Evolutionary conservation across 2,329 filamentous ascomycete genomes (phyloP).

Genomic region (Sclerotinia glacialis): DNA sequence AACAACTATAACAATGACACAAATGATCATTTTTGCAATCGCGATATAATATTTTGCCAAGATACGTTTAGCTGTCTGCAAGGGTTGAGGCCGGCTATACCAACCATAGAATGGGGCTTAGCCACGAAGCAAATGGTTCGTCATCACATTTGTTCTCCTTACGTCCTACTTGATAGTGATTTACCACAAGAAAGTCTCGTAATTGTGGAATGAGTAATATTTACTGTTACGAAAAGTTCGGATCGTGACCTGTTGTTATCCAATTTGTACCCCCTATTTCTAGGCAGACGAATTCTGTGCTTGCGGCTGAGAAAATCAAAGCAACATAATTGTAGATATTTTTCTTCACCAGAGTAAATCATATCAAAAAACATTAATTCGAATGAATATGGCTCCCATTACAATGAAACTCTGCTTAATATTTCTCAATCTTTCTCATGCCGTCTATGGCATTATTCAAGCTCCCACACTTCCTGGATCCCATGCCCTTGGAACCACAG

Average conservation of each 20-base stretch:
- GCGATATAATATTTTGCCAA: not conserved
- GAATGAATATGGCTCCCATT: not conserved
- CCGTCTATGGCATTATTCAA: conserved; percentile 6
- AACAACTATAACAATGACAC: not conserved
- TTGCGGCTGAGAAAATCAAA: conserved; percentile 3
- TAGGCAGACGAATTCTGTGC: conserved; percentile 1
- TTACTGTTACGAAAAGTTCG: not conserved
- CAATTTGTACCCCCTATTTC: conserved; percentile 8
- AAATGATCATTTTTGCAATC: not conserved
- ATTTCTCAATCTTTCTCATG: not conserved
- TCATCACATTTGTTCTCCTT: not conserved
- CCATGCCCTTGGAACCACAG: conserved; percentile 17
- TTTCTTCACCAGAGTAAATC: not conserved
- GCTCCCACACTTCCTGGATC: conserved; percentile 11
- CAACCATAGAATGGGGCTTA: not conserved
- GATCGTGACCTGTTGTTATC: not conserved
- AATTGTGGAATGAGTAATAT: not conserved
- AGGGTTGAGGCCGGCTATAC: not conserved
- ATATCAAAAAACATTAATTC: not conserved
- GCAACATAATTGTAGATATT: not conserved
- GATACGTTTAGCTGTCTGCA: not conserved
- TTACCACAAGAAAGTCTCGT: not conserved
- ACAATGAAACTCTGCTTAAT: conserved; percentile 11
- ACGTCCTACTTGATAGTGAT: not conserved
- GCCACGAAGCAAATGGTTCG: conserved; percentile 1